Percentiles rank a stretch among this genome's conserved stretches.
These are phyloP conservation scores for Gloeopeniophorella convolvens DNA, from an alignment of 768 basidiomycete genomes.

Conservation along the genomic window DNA sequence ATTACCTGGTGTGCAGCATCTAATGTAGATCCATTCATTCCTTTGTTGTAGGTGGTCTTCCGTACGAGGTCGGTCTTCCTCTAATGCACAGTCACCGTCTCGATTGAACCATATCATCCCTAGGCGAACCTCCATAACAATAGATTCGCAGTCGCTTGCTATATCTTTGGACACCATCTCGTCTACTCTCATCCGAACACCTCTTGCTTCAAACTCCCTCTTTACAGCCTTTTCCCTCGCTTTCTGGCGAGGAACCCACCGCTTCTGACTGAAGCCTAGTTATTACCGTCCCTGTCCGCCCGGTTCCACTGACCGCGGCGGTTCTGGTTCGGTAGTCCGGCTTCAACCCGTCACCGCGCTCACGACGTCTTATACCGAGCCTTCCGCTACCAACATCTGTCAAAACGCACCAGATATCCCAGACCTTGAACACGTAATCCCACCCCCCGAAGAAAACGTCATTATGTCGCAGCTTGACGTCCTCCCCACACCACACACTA, in stretches of 20 bases:
- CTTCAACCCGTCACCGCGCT: constrained; percentile 27
- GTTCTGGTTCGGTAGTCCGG: constrained; percentile 65
- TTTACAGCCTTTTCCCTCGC: constrained; percentile 43
- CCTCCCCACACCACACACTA: constrained; percentile 31
- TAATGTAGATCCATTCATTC: constrained; percentile 3
- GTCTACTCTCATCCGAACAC: no score
- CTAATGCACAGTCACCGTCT: no score
- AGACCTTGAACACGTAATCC: constrained; percentile 6
- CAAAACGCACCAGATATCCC: not conserved
- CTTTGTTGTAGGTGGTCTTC: constrained; percentile 59
- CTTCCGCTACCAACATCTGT: not conserved
- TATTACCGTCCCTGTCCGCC: constrained; percentile 53
- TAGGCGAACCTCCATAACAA: constrained; percentile 80
- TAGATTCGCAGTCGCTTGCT: constrained; percentile 18
- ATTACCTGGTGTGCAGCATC: not conserved
- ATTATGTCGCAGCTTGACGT: constrained; percentile 56
- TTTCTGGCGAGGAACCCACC: constrained; percentile 58
- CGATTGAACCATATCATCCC: no score
- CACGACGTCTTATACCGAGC: not conserved
- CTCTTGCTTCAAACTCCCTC: constrained; percentile 10
- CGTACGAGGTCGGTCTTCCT: constrained; percentile 56
- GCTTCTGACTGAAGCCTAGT: constrained; percentile 45
- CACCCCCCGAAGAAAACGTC: not conserved
- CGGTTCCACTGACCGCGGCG: constrained; percentile 64
- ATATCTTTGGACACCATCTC: no score